Conservation (phyloP, 768 basidiomycete species). For the Tricholoma bakamatsutake region DNA sequence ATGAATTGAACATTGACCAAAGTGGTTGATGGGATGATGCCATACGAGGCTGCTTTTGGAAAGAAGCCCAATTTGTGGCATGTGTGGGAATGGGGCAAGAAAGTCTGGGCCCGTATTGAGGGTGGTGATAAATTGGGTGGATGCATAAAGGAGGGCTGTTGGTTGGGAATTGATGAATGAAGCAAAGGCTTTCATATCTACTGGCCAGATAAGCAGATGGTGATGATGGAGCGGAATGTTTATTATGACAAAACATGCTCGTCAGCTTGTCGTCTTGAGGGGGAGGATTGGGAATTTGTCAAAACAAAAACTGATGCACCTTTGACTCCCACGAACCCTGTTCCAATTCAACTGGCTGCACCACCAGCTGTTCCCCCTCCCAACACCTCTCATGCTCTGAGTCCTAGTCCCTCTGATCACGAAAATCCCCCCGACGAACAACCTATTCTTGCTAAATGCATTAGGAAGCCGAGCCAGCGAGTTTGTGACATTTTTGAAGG, state of each 20-base stretch:
- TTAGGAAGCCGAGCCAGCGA: not conserved
- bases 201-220: too few species aligned
- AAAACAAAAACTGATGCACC: not conserved
- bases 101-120: too few species aligned
- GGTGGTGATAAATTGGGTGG: too few species aligned
- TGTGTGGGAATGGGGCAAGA: too few species aligned
- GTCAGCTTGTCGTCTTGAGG: not conserved
- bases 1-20: too few species aligned
- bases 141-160: too few species aligned
- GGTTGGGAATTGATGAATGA: too few species aligned
- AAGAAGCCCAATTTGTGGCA: too few species aligned
- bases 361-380: not conserved
- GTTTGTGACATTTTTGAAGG: slow-evolving; percentile 3
- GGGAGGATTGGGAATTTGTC: not conserved
- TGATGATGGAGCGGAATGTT: slow-evolving; percentile 7
- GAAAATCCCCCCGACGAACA: not conserved
- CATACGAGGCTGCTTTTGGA: too few species aligned
- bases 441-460: not conserved
- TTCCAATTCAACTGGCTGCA: not conserved
- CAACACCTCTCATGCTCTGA: not conserved
- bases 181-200: too few species aligned
- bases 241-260: slow-evolving; percentile 4
- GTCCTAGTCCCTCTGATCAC: not conserved
- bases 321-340: not conserved
- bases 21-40: too few species aligned